A percentile compares a stretch with the other conserved stretches of the same genome.
Evolutionary conservation across 2,329 filamentous ascomycete species (phyloP).

Genomic region (Aspergillus sp.): DNA sequence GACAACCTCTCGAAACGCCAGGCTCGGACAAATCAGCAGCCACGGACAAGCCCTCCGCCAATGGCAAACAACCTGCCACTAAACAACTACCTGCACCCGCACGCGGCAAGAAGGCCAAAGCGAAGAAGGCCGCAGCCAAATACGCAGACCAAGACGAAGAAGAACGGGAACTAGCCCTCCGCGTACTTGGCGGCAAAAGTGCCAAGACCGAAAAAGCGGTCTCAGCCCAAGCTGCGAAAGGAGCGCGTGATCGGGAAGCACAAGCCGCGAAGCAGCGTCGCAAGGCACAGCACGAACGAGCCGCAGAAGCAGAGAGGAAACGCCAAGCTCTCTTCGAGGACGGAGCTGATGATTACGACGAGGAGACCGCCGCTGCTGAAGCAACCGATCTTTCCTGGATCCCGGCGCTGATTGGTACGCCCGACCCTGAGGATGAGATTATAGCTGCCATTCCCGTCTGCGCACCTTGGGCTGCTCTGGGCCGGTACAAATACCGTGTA

Average conservation of each 20-base stretch:
- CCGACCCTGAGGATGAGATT: conserved; percentile 70
- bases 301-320: conserved; percentile 54
- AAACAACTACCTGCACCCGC: conserved; percentile 22
- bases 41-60: neutral
- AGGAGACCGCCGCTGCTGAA: conserved; percentile 39
- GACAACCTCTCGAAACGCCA: conserved; percentile 18
- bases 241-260: conserved; percentile 61
- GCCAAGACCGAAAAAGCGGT: conserved; percentile 46
- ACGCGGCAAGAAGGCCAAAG: conserved; percentile 71
- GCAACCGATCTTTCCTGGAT: conserved; percentile 53
- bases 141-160: conserved; percentile 94
- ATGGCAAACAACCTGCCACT: conserved; percentile 7
- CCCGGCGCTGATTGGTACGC: conserved; percentile 61
- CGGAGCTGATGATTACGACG: conserved; percentile 54
- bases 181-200: conserved; percentile 66
- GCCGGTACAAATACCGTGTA: conserved; percentile 79
- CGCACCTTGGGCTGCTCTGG: conserved; percentile 55
- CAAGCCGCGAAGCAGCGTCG: conserved; percentile 66
- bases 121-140: conserved; percentile 79
- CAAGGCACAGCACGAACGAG: conserved; percentile 68
- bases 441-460: conserved; percentile 53
- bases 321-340: conserved; percentile 68
- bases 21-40: conserved; percentile 1
- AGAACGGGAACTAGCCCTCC: conserved; percentile 74
- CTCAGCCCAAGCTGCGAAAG: conserved; percentile 58